Percentiles rank a stretch among this genome's conserved stretches.
Conservation (phyloP, 2,329 filamentous ascomycete species). For the Cladosporium austrohemisphaericum region DNA sequence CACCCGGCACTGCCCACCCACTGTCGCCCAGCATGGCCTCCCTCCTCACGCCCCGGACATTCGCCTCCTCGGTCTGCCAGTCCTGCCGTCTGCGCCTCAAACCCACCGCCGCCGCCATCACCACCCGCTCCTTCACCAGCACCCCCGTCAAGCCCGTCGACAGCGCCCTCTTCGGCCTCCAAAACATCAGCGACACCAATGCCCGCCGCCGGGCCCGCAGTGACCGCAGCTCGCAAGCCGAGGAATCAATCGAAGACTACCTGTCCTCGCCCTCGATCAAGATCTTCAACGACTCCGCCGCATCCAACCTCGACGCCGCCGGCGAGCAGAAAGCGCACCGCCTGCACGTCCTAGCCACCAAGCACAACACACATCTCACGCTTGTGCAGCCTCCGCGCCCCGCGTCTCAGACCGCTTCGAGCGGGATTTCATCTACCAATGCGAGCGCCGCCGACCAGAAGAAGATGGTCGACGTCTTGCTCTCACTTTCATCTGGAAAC, state of each 20-base stretch:
- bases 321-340: constrained; percentile 58
- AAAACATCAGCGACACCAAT: constrained; percentile 8
- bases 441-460: constrained; percentile 49
- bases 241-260: not conserved
- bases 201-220: not conserved
- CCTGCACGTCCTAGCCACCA: constrained; percentile 79
- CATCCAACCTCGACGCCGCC: constrained; percentile 11
- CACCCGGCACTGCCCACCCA: not conserved
- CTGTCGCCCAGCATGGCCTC: constrained; percentile 21
- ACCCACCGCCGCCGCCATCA: constrained; percentile 21
- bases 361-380: constrained; percentile 94
- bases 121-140: constrained; percentile 31
- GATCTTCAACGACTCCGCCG: constrained; percentile 1
- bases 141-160: constrained; percentile 20
- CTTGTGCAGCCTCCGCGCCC: constrained; percentile 64
- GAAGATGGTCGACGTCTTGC: constrained; percentile 57
- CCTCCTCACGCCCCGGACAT: constrained; percentile 22
- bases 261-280: not conserved
- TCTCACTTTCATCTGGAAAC: constrained; percentile 79
- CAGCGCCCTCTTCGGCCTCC: constrained; percentile 6
- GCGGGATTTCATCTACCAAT: constrained; percentile 25
- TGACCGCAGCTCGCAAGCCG: not conserved
- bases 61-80: constrained; percentile 35
- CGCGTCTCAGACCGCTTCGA: constrained; percentile 26
- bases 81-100: constrained; percentile 35